Conservation (phyloP, 2,329 filamentous ascomycete species). For the Aureobasidium lini region DNA sequence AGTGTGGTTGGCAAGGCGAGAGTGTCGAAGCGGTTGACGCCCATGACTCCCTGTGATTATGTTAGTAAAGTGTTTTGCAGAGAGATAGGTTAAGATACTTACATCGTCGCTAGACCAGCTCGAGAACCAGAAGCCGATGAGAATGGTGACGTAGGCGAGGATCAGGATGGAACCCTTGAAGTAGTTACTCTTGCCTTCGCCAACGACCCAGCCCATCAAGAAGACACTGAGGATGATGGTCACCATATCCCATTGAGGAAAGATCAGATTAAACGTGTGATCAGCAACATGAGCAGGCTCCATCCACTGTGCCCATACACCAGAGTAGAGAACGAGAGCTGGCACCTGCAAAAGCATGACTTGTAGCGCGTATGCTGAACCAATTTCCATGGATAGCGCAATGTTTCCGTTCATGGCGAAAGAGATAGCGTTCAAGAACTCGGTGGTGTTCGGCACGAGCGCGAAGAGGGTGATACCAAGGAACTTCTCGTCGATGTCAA, state of each 20-base stretch:
- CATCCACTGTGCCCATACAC: constrained; percentile 55
- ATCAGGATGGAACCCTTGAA: constrained; percentile 97
- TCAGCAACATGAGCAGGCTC: constrained; percentile 46
- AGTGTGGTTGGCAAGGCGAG: constrained; percentile 27
- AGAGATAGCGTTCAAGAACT: constrained; percentile 97
- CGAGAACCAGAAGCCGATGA: constrained; percentile 86
- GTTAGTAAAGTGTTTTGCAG: background rate
- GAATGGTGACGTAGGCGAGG: constrained; percentile 84
- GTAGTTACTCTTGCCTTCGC: constrained; percentile 99
- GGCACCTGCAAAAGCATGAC: constrained; percentile 94
- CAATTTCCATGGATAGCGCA: constrained; percentile 97
- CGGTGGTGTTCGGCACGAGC: constrained; percentile 93
- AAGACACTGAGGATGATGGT: constrained; percentile 95
- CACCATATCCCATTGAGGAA: constrained; percentile 99
- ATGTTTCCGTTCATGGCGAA: constrained; percentile 99
- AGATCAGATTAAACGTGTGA: constrained; percentile 77
- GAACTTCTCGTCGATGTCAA: constrained; percentile 94
- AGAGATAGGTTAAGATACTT: constrained; percentile 16
- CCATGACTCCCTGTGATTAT: constrained; percentile 27
- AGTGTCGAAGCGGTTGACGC: constrained; percentile 40
- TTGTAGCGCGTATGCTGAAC: constrained; percentile 91
- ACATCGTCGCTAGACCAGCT: constrained; percentile 50
- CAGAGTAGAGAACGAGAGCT: constrained; percentile 84
- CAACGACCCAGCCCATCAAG: constrained; percentile 92
- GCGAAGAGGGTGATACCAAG: constrained; percentile 94